phyloP scores from a whole-genome alignment of 768 basidiomycete genomes.

The Myochromella boudieri region DNA sequence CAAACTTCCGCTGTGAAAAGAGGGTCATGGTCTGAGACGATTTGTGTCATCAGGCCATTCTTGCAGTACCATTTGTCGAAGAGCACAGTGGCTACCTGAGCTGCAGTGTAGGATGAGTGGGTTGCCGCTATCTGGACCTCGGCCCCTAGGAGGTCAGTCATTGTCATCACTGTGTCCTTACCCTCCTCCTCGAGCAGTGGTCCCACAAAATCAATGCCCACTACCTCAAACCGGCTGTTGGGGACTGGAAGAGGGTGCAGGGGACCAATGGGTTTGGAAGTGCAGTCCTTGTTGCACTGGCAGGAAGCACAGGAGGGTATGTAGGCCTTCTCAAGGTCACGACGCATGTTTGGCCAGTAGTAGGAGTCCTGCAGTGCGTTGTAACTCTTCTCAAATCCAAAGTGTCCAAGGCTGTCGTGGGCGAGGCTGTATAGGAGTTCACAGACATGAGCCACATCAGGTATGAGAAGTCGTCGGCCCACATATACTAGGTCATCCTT shows the following conservation, averaged over 20 bases:
- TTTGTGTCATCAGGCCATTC: too few relatives aligned
- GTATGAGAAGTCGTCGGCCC: conserved; percentile 21
- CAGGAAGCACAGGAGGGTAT: conserved; percentile 11
- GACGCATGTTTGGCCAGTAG: conserved; percentile 36
- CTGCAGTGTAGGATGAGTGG: too few relatives aligned
- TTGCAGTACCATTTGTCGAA: too few relatives aligned
- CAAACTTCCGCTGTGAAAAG: too few relatives aligned
- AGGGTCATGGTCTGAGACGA: too few relatives aligned
- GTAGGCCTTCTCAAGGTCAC: conserved; percentile 7
- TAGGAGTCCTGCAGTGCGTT: conserved; percentile 19
- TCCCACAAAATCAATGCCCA: conserved; percentile 33
- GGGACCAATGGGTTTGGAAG: conserved; percentile 24
- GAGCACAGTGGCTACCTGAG: too few relatives aligned
- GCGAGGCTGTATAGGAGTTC: conserved; percentile 24
- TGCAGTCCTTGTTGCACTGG: conserved; percentile 28
- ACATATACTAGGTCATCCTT: conserved; percentile 23
- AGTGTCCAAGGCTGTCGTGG: conserved; percentile 31
- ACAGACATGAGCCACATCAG: conserved; percentile 15
- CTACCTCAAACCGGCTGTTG: conserved; percentile 18
- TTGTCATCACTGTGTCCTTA: too few relatives aligned
- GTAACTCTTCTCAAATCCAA: conserved; percentile 35
- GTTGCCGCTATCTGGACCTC: too few relatives aligned
- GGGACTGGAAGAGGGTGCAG: conserved; percentile 24
- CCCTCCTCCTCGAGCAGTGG: conserved; percentile 27
- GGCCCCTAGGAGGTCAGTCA: too few relatives aligned